Conservation (phyloP, 495 filamentous ascomycete species). For the Aspergillus steynii region DNA sequence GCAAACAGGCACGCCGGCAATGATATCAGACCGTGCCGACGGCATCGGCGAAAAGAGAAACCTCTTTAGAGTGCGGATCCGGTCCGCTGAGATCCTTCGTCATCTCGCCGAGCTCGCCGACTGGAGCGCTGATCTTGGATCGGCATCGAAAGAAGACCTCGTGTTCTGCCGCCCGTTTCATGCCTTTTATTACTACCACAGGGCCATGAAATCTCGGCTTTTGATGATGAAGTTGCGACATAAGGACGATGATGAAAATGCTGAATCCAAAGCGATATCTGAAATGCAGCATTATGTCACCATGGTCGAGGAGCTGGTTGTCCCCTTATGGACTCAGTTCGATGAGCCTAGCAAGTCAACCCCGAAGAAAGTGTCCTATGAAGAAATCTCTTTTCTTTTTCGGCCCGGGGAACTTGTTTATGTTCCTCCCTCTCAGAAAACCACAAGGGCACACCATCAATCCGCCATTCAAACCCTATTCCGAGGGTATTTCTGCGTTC, state of each 20-base stretch:
- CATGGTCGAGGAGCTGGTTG: background rate
- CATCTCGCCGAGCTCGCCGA: background rate
- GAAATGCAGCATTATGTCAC: background rate
- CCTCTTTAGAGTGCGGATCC: background rate
- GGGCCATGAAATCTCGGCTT: background rate
- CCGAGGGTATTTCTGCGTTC: background rate
- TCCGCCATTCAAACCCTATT: background rate
- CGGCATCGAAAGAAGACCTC: background rate
- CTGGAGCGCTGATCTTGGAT: background rate
- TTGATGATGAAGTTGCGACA: background rate
- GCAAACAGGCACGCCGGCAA: background rate
- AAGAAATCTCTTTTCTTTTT: constrained; percentile 1
- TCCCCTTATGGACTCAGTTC: background rate
- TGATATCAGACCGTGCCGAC: background rate
- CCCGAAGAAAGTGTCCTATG: constrained; percentile 1
- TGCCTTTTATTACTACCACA: background rate
- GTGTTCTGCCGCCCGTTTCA: background rate
- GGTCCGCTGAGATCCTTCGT: background rate
- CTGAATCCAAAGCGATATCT: background rate
- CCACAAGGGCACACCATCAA: background rate
- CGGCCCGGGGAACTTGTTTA: background rate
- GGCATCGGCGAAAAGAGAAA: background rate
- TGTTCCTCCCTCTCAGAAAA: background rate
- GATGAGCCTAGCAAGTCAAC: background rate
- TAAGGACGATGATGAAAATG: background rate